Percentiles rank a stretch among this genome's conserved stretches.
Conservation (phyloP, 192 early-diverging fungal genomes). For the Umbelopsis sp. region DNA sequence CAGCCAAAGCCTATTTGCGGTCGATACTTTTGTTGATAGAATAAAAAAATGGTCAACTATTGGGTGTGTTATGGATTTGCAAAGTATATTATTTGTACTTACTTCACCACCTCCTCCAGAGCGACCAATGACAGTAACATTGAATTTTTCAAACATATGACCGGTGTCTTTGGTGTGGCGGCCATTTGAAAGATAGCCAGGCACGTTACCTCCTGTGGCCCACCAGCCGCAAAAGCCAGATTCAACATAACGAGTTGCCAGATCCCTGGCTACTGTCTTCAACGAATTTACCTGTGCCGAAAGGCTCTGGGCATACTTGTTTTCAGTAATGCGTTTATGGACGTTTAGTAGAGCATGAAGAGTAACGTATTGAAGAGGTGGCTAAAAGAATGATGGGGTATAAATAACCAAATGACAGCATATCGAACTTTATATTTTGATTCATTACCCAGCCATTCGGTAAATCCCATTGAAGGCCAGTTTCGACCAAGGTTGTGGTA, state of each 20-base stretch:
- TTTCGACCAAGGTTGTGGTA: constrained; percentile 57
- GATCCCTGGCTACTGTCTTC: constrained; percentile 18
- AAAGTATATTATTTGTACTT: background rate
- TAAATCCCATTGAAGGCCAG: constrained; percentile 75
- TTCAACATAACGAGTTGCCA: constrained; percentile 58
- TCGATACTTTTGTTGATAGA: background rate
- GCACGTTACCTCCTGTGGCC: constrained; percentile 63
- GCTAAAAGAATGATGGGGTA: constrained; percentile 17
- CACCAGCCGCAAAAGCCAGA: constrained; percentile 73
- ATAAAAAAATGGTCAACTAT: background rate
- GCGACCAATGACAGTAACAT: constrained; percentile 47
- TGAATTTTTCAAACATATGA: constrained; percentile 80
- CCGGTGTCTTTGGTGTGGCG: constrained; percentile 52
- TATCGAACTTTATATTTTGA: background rate
- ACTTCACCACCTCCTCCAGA: constrained; percentile 66
- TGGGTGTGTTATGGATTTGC: background rate
- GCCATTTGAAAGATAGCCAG: constrained; percentile 44
- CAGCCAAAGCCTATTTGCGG: constrained; percentile 74
- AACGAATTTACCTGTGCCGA: constrained; percentile 10
- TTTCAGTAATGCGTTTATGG: constrained; percentile 7
- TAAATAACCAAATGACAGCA: too few relatives aligned
- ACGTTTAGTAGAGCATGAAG: constrained; percentile 51
- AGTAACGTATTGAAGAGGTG: constrained; percentile 61
- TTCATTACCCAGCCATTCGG: constrained; percentile 61
- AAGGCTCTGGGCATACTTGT: background rate